Percentiles rank a stretch among this genome's conserved stretches.
Evolutionary conservation across 2,329 filamentous ascomycete species (phyloP).

Genomic region (Elsinoe arachidis): DNA sequence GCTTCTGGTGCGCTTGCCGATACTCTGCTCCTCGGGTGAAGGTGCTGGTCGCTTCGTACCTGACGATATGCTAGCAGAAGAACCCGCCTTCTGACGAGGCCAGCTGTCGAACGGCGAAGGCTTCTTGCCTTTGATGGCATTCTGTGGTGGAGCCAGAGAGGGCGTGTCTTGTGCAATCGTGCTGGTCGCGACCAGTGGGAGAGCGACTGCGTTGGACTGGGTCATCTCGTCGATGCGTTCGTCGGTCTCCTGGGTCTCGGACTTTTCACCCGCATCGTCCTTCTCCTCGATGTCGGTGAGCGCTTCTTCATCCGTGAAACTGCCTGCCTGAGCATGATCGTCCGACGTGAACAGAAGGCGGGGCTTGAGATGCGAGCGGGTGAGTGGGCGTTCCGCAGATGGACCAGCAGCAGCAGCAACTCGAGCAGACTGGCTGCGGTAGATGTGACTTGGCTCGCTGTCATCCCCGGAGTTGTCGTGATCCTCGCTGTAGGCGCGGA

Average conservation of each 20-base stretch:
- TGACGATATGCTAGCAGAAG: background rate
- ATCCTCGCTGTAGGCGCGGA: slow-evolving; percentile 54
- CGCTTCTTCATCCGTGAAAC: slow-evolving; percentile 53
- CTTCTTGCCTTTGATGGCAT: slow-evolving; percentile 18
- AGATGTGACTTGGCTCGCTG: slow-evolving; percentile 28
- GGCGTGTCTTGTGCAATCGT: slow-evolving; percentile 13
- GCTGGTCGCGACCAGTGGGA: slow-evolving; percentile 11
- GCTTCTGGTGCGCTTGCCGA: slow-evolving; percentile 9
- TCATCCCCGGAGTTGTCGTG: slow-evolving; percentile 28
- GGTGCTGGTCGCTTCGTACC: slow-evolving; percentile 2
- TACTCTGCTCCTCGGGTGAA: background rate
- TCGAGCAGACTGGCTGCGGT: slow-evolving; percentile 24
- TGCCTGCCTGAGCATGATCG: slow-evolving; percentile 36
- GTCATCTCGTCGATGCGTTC: slow-evolving; percentile 46
- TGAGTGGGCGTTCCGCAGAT: slow-evolving; percentile 43
- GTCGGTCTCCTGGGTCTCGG: background rate
- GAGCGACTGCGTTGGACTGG: background rate
- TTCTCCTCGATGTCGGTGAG: slow-evolving; percentile 41
- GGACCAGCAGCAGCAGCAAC: slow-evolving; percentile 32
- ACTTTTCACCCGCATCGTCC: background rate
- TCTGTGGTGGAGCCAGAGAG: background rate
- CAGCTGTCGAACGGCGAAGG: slow-evolving; percentile 59
- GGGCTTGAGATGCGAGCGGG: slow-evolving; percentile 62
- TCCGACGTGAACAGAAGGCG: slow-evolving; percentile 59
- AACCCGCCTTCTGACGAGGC: slow-evolving; percentile 54